Base-by-base conservation (phyloP, 177 flowering plant genomes). In the Vitis hybrid region DNA sequence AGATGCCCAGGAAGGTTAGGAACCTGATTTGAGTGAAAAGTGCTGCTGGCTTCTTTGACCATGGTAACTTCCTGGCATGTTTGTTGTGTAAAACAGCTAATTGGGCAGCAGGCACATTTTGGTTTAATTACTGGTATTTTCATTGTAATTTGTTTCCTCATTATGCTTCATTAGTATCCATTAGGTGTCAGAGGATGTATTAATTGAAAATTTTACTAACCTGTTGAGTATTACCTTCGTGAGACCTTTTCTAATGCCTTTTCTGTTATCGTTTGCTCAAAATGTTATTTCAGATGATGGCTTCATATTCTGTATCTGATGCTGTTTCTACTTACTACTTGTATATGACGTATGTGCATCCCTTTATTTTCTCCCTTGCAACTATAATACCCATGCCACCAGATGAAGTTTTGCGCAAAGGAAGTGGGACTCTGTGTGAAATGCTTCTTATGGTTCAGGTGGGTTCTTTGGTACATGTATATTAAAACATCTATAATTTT, bases 381-480 rank as follows among this genome's bases (percentile, higher is more conserved):
- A 96, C 99, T 57, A 96, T 96, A 65, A 94, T 96, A 68, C 99
- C 99, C 65, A 96, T 96, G 99, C 87, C 94, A 10, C 99, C 99
- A 16, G 99, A 96, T 81, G 99, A 96, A 85, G 99, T 96, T 75
- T 73, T 96, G 76, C 89, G 99, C 19, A 96, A 96, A 85, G 99
- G 99, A 78, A 92, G 97, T 83, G 99, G 99, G 49, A 96, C 99
- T 22, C 96, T 96, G n/a, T 96, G 99, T 78, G 99, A 96, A 83
- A 93, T 96, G 99, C 98, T 96, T 82, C 92, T 96, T 51, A 96
- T 96, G 98, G 99, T 96, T 51, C 92, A 95, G 98, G 98, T 95
- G 50, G 62, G 86, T 79, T 77, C 60, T 67, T 39, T 33, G 64
- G 45, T 51, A 18, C 64, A 16, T 61, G 13, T 51, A 39, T 13